Conservation (phyloP, 345 rosid genomes). For the Moringa oleifera region DNA sequence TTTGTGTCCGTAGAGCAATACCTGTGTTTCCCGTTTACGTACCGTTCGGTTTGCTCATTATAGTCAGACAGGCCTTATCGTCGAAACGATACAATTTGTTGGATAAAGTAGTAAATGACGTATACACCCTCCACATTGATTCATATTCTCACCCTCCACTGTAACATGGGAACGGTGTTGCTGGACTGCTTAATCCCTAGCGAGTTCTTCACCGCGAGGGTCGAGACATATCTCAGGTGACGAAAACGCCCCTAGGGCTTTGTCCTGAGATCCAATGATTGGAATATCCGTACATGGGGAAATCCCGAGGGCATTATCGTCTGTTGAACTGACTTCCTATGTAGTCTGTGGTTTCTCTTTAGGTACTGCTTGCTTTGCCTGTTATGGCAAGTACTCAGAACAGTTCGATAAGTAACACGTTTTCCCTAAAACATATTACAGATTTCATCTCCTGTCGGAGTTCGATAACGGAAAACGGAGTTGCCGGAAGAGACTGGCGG, state of each 20-base stretch:
- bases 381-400: not conserved
- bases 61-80: slow-evolving; percentile 6
- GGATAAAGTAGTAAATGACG: slow-evolving; percentile 3
- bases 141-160: slow-evolving; percentile 2
- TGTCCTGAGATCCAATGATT: slow-evolving; percentile 15
- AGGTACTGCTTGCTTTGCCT: not conserved
- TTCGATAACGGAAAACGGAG: slow-evolving; percentile 98
- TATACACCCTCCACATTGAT: slow-evolving; percentile 12
- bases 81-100: not conserved
- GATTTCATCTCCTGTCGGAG: slow-evolving; percentile 86
- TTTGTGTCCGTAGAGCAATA: slow-evolving; percentile 33
- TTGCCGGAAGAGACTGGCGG: slow-evolving; percentile 90
- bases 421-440: slow-evolving; percentile 20
- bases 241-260: slow-evolving; percentile 18
- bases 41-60: slow-evolving; percentile 17
- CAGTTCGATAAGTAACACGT: not conserved
- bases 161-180: not conserved
- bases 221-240: not conserved
- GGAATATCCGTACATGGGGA: slow-evolving; percentile 18
- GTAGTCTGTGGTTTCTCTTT: not conserved
- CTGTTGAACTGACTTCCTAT: slow-evolving; percentile 9
- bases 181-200: too few relatives aligned
- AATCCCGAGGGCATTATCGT: slow-evolving; percentile 46
- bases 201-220: too few relatives aligned
- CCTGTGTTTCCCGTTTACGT: slow-evolving; percentile 16